Evolutionary conservation across 2,329 filamentous ascomycete species (phyloP).

Genomic region (Fusarium clavum): DNA sequence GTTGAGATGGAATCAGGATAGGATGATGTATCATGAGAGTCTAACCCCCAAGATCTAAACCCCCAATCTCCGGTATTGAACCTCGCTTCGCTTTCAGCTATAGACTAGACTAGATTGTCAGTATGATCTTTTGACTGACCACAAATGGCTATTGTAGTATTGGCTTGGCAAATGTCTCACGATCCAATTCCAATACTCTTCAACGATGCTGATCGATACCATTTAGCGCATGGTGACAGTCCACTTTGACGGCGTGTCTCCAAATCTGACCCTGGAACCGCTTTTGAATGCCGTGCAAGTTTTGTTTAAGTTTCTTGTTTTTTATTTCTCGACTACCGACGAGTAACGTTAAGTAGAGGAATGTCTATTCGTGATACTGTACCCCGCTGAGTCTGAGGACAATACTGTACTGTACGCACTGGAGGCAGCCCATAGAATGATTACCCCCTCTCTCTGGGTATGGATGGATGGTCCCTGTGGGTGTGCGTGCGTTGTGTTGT

Average conservation of each 20-base stretch:
- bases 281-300: constrained; percentile 3
- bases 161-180: neutral
- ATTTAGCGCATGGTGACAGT: constrained; percentile 8
- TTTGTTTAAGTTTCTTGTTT: constrained; percentile 31
- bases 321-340: neutral
- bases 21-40: constrained; percentile 19
- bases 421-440: neutral
- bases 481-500: neutral
- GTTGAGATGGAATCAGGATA: constrained; percentile 23
- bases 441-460: neutral
- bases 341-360: neutral
- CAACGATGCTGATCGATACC: constrained; percentile 31
- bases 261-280: constrained; percentile 18
- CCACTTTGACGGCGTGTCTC: constrained; percentile 18
- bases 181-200: constrained; percentile 5
- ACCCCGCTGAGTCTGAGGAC: neutral
- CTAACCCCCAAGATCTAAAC: constrained; percentile 21
- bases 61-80: neutral
- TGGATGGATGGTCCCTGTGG: neutral
- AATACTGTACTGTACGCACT: neutral
- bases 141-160: neutral
- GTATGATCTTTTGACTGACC: neutral
- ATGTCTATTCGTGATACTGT: neutral
- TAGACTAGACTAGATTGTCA: neutral
- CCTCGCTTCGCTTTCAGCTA: neutral